A percentile compares a stretch with the other conserved stretches of the same genome.
Evolutionary conservation across 345 rosid genomes (phyloP).

Genomic region (Citrus reticulata): DNA sequence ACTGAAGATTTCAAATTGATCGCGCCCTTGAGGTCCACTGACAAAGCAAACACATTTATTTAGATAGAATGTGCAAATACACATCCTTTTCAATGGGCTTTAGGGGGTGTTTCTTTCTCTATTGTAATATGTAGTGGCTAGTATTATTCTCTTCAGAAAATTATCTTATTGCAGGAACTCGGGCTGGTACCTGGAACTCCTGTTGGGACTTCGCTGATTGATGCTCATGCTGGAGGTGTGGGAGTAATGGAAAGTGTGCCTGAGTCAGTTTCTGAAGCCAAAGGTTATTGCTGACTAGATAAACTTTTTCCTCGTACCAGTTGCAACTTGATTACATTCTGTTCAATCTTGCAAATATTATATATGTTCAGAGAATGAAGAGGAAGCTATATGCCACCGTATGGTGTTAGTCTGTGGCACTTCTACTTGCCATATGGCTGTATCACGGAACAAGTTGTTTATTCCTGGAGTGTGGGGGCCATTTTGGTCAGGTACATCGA

Average conservation of each 20-base stretch:
- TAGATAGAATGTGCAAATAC: constrained; percentile 23
- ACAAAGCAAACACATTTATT: constrained; percentile 26
- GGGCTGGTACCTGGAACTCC: constrained; percentile 80
- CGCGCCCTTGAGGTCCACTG: constrained; percentile 38
- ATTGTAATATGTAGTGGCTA: background rate
- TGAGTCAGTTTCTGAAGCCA: constrained; percentile 35
- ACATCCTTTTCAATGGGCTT: constrained; percentile 16
- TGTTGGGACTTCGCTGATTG: constrained; percentile 87
- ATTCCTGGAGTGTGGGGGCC: constrained; percentile 99
- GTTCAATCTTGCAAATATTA: background rate
- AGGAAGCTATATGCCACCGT: constrained; percentile 67
- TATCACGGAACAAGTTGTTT: constrained; percentile 73
- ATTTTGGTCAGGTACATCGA: constrained; percentile 84
- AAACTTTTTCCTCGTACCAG: background rate
- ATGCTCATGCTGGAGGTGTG: constrained; percentile 99
- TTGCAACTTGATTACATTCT: background rate
- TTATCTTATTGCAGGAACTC: constrained; percentile 54
- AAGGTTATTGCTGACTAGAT: constrained; percentile 41
- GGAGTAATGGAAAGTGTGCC: constrained; percentile 86
- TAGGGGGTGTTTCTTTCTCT: constrained; percentile 16
- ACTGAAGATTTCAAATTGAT: constrained; percentile 39
- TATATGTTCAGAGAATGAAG: constrained; percentile 39
- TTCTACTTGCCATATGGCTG: constrained; percentile 97
- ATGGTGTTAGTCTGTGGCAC: constrained; percentile 96
- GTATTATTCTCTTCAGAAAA: constrained; percentile 8